phyloP scores from a whole-genome alignment of 805 yeast species.

The Wickerhamiella australiensis region DNA sequence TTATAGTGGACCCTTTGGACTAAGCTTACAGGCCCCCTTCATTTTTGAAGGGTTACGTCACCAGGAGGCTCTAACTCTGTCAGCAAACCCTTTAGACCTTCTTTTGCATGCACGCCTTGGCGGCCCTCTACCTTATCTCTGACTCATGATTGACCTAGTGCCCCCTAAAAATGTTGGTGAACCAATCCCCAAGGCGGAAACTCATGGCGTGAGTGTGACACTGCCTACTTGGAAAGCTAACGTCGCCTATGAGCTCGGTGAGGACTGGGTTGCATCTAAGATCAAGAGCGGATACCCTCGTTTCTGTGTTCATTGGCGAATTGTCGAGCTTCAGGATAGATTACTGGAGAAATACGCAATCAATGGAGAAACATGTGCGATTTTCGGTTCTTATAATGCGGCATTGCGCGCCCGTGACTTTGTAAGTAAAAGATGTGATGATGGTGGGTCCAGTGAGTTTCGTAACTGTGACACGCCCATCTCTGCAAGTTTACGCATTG shows the following conservation, averaged over 20 bases:
- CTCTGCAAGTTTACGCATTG: conserved; percentile 25
- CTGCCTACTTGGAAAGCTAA: conserved; percentile 92
- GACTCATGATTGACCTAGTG: conserved; percentile 9
- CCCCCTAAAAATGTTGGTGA: conserved; percentile 50
- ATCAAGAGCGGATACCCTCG: conserved; percentile 88
- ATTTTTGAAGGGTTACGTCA: not conserved
- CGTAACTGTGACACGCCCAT: no score
- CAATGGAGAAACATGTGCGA: conserved; percentile 59
- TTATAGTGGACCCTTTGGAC: no score
- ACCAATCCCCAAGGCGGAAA: conserved; percentile 78
- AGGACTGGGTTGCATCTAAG: conserved; percentile 60
- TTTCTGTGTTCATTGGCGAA: conserved; percentile 30
- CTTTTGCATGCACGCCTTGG: no score
- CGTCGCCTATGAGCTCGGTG: conserved; percentile 86
- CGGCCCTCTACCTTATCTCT: not conserved
- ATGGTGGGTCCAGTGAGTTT: not conserved
- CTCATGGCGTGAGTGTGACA: conserved; percentile 90
- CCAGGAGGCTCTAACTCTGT: not conserved
- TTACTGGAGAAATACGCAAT: conserved; percentile 60
- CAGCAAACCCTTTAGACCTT: no score
- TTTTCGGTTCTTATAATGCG: conserved; percentile 64
- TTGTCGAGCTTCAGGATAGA: conserved; percentile 25
- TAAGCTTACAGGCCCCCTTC: no score
- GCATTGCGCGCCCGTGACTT: conserved; percentile 82
- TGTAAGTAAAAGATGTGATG: conserved; percentile 34